Evolutionary conservation across 139 green algal genomes (phyloP).

Genomic region (Closterium sp.): DNA sequence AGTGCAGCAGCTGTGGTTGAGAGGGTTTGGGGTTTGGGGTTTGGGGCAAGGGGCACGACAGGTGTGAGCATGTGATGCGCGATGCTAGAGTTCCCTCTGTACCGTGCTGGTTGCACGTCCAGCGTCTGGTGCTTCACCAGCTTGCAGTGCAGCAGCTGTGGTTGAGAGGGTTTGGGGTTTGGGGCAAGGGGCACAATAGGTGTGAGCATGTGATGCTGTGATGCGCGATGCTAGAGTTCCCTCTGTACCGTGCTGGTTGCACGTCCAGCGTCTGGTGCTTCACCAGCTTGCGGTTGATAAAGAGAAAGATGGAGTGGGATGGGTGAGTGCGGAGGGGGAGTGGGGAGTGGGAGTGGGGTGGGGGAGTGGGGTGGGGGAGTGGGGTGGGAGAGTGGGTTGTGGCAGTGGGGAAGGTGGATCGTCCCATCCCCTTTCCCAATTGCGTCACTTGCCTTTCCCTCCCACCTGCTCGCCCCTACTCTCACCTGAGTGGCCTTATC

Average conservation of each 20-base stretch:
- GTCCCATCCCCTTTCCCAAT: neutral
- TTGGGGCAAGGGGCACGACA: neutral
- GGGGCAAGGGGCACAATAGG: neutral
- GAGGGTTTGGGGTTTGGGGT: neutral
- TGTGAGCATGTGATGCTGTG: no score
- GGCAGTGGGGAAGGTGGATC: no score
- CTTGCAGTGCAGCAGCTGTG: constrained; percentile 3
- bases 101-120: neutral
- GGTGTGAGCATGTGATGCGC: no score
- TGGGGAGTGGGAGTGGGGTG: neutral
- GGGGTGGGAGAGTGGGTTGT: no score
- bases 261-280: neutral
- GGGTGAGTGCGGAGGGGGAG: neutral
- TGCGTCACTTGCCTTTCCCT: no score
- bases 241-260: neutral
- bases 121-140: neutral
- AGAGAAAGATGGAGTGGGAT: no score
- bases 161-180: neutral
- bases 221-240: neutral
- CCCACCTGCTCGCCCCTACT: neutral
- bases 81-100: neutral
- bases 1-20: neutral
- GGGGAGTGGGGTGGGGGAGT: neutral
- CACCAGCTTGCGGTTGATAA: neutral
- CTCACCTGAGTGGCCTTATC: constrained; percentile 20